Evolutionary conservation across 164 flowering plant genomes (phyloP).

Genomic region (Brasenia schreberi): DNA sequence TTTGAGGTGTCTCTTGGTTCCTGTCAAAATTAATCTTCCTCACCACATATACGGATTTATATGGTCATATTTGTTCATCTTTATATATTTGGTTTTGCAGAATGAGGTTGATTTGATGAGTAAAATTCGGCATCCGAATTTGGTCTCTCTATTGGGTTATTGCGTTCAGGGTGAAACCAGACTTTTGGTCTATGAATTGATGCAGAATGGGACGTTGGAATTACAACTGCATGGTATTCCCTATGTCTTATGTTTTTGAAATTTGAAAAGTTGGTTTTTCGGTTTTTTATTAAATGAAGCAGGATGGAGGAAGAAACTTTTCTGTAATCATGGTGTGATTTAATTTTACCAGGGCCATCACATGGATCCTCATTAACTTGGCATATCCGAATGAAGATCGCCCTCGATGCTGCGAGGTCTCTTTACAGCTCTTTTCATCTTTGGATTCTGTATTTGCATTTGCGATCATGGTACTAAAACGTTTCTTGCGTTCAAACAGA

Average conservation of each 20-base stretch:
- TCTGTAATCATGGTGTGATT: neutral
- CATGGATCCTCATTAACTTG: slow-evolving; percentile 67
- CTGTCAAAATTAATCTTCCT: neutral
- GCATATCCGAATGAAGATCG: slow-evolving; percentile 84
- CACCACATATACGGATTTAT: neutral
- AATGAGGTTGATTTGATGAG: slow-evolving; percentile 69
- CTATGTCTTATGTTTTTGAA: neutral
- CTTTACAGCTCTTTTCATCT: neutral
- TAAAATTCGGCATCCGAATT: slow-evolving; percentile 63
- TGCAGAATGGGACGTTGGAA: slow-evolving; percentile 86
- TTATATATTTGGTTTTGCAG: slow-evolving; percentile 27
- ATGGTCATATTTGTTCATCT: slow-evolving; percentile 2
- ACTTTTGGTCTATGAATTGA: slow-evolving; percentile 73
- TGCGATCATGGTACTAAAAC: neutral
- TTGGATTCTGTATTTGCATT: neutral
- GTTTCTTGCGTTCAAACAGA: slow-evolving; percentile 32
- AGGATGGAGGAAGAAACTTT: neutral
- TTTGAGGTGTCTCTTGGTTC: slow-evolving; percentile 44
- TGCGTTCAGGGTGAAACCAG: slow-evolving; percentile 44
- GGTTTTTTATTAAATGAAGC: neutral
- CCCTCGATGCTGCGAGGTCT: slow-evolving; percentile 90
- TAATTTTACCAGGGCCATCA: slow-evolving; percentile 46
- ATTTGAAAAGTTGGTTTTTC: neutral
- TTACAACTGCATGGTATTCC: slow-evolving; percentile 69
- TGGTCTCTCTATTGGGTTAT: slow-evolving; percentile 62